Percentiles rank a stretch among this genome's conserved stretches.
These are phyloP conservation scores for Sporobolus alterniflorus DNA, from an alignment of 202 grass and related monocot species.

Conservation along the genomic window DNA sequence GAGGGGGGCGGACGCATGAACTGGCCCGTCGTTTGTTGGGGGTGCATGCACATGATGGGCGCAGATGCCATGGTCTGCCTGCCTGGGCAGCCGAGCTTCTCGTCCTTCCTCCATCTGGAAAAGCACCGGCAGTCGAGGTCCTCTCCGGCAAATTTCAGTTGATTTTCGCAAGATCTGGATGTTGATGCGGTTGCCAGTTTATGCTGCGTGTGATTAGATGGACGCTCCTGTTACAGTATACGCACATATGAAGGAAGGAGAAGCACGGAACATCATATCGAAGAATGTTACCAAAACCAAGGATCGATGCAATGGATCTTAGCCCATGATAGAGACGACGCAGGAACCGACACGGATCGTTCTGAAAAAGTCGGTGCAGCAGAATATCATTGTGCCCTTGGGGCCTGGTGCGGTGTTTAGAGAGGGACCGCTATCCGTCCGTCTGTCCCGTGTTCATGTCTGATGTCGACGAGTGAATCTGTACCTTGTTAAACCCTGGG, in stretches of 20 bases:
- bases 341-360: background rate
- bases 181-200: background rate
- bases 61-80: slow-evolving; percentile 5
- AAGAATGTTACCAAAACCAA: background rate
- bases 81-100: background rate
- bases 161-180: too few species aligned
- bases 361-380: background rate
- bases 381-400: background rate
- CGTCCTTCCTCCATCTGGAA: background rate
- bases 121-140: background rate
- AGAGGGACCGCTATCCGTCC: slow-evolving; percentile 30
- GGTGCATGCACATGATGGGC: slow-evolving; percentile 22
- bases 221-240: background rate
- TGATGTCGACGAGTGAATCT: slow-evolving; percentile 25
- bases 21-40: slow-evolving; percentile 28
- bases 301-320: background rate
- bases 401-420: background rate
- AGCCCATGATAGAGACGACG: background rate
- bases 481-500: background rate
- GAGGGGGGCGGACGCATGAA: background rate
- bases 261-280: background rate
- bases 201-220: background rate
- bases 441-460: background rate
- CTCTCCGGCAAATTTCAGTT: too few species aligned
- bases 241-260: background rate